A percentile compares a stretch with the other conserved stretches of the same genome.
These are phyloP conservation scores for Pyrus pyrifolia DNA, from an alignment of 306 rosid genomes.

Conservation along the genomic window DNA sequence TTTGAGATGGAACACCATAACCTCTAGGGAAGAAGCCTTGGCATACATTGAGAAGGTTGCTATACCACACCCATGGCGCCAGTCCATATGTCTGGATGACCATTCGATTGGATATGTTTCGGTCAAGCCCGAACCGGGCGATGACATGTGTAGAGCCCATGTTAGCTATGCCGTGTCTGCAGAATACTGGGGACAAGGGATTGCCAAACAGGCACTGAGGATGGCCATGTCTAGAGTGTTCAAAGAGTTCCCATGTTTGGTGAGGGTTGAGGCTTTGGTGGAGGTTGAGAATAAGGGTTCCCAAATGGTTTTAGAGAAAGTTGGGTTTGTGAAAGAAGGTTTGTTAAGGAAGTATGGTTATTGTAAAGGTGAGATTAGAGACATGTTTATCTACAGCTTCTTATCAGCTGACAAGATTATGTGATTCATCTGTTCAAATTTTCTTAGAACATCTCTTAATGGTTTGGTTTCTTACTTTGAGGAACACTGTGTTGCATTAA, in stretches of 20 bases:
- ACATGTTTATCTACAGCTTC: slow-evolving; percentile 23
- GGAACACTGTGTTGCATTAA: neutral
- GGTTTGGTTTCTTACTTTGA: neutral
- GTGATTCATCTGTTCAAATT: neutral
- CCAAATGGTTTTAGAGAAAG: slow-evolving; percentile 42
- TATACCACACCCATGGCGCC: slow-evolving; percentile 50
- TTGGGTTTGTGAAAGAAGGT: slow-evolving; percentile 49
- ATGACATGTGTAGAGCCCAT: slow-evolving; percentile 30
- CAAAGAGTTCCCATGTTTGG: slow-evolving; percentile 25
- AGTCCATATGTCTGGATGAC: slow-evolving; percentile 32
- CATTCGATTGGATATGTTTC: slow-evolving; percentile 25
- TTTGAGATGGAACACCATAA: slow-evolving; percentile 28
- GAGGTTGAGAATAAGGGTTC: slow-evolving; percentile 44
- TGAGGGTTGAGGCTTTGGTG: slow-evolving; percentile 47
- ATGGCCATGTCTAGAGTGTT: slow-evolving; percentile 23
- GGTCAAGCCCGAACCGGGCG: slow-evolving; percentile 22
- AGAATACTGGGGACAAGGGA: slow-evolving; percentile 48
- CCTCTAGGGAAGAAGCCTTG: slow-evolving; percentile 35
- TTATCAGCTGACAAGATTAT: slow-evolving; percentile 15
- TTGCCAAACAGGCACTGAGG: slow-evolving; percentile 33
- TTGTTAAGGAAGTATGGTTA: slow-evolving; percentile 38
- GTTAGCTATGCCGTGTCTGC: slow-evolving; percentile 37
- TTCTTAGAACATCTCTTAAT: neutral
- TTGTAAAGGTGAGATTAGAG: slow-evolving; percentile 42
- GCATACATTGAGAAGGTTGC: slow-evolving; percentile 28